Evolutionary conservation across 2,329 filamentous ascomycete genomes (phyloP).

Genomic region (Curvularia verruculosa): DNA sequence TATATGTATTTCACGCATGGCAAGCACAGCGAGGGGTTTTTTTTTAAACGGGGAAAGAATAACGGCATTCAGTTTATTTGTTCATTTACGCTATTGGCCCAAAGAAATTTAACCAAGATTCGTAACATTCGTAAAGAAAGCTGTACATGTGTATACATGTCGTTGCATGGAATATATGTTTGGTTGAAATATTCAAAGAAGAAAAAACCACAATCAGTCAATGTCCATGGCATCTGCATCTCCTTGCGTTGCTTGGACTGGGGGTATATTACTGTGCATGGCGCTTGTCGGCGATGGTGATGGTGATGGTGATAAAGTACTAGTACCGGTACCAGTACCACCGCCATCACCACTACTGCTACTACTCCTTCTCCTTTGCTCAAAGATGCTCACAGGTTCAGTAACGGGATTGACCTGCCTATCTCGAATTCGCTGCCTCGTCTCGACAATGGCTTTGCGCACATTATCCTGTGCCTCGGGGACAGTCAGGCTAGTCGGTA

Average conservation of each 20-base stretch:
- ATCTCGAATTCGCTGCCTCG: constrained; percentile 70
- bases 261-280: constrained; percentile 16
- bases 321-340: constrained; percentile 2
- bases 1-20: neutral
- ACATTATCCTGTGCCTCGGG: constrained; percentile 75
- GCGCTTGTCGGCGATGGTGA: neutral
- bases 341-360: neutral
- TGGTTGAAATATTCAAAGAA: too few relatives aligned
- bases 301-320: too few relatives aligned
- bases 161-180: neutral
- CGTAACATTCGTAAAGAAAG: neutral
- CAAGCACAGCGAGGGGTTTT: too few relatives aligned
- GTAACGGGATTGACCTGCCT: constrained; percentile 53
- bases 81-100: neutral
- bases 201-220: too few relatives aligned
- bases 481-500: constrained; percentile 77
- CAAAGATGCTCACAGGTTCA: constrained; percentile 36
- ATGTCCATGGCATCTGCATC: constrained; percentile 70
- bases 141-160: neutral
- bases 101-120: neutral
- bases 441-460: constrained; percentile 81
- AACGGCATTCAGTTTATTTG: neutral
- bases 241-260: neutral
- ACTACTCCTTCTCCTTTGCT: neutral
- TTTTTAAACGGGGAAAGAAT: neutral